phyloP scores from a whole-genome alignment of 2,329 filamentous ascomycete genomes.

The Apiospora malaysiana region DNA sequence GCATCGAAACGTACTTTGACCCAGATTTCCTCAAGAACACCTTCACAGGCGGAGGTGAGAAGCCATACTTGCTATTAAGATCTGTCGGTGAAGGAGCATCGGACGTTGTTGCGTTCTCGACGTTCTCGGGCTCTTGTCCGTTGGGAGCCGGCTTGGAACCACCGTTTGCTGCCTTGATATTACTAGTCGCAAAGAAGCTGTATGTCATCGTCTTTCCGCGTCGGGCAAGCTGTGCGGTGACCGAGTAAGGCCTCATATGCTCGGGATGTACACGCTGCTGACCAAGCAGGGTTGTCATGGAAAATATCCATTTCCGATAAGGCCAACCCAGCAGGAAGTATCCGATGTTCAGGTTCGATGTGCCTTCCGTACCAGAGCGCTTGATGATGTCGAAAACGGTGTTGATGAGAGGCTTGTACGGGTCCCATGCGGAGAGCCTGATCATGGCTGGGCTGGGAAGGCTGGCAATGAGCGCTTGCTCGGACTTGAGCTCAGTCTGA shows the following conservation, averaged over 20 bases:
- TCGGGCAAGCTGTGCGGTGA: conserved; percentile 45
- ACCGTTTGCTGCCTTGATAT: neutral
- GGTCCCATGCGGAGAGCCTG: conserved; percentile 36
- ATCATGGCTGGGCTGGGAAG: conserved; percentile 27
- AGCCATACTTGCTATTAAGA: conserved; percentile 7
- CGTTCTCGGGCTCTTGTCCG: neutral
- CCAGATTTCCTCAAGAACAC: neutral
- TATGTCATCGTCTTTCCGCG: conserved; percentile 49
- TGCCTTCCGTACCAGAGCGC: conserved; percentile 37
- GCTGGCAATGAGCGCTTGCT: neutral
- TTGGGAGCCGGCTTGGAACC: neutral
- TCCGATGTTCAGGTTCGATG: conserved; percentile 41
- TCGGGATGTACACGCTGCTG: conserved; percentile 45
- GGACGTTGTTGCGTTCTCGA: neutral
- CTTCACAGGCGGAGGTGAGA: neutral
- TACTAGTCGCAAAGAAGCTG: conserved; percentile 41
- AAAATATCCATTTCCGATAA: conserved; percentile 42
- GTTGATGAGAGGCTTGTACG: conserved; percentile 41
- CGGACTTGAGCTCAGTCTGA: conserved; percentile 25
- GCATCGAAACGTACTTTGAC: neutral
- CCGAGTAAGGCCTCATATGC: conserved; percentile 46
- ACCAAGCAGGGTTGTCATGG: conserved; percentile 40
- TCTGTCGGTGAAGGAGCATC: conserved; percentile 4
- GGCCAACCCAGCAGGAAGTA: conserved; percentile 38
- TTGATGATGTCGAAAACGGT: conserved; percentile 43